Conservation (phyloP, 257 asterid species). For the Nyctanthes arbortristis region DNA sequence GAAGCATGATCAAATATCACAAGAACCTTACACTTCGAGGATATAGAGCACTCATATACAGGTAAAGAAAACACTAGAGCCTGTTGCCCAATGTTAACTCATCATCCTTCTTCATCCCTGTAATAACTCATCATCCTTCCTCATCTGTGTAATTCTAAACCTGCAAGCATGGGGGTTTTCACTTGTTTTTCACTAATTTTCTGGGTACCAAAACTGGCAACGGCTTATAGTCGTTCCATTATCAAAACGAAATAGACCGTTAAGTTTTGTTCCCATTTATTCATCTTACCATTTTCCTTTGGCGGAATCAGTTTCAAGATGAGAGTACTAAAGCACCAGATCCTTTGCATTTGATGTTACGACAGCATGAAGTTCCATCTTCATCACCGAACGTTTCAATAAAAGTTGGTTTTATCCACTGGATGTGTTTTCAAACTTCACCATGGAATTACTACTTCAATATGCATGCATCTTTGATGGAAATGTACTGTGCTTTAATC, state of each 20-base stretch:
- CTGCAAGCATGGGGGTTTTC: background rate
- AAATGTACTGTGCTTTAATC: background rate
- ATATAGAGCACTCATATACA: constrained; percentile 80
- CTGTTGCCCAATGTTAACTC: background rate
- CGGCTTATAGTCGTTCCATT: background rate
- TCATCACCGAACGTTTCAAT: too few species aligned
- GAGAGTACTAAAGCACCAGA: background rate
- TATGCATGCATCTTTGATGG: background rate
- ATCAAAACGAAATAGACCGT: background rate
- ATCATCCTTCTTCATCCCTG: background rate
- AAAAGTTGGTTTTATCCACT: background rate
- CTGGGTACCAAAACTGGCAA: background rate
- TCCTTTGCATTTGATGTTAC: too few species aligned
- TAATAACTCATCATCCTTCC: background rate
- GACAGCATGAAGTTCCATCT: too few species aligned
- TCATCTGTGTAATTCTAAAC: background rate
- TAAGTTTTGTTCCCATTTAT: background rate
- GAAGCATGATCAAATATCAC: constrained; percentile 96
- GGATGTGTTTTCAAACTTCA: background rate
- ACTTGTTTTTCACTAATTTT: background rate
- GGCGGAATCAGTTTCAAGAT: background rate
- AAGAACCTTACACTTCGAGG: constrained; percentile 80
- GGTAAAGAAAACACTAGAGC: constrained; percentile 32
- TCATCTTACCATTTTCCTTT: background rate
- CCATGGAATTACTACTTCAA: background rate